Percentiles rank a stretch among this genome's conserved stretches.
Conservation (phyloP, 2,329 filamentous ascomycete species). For the Aspergillus pseudoglaucus region DNA sequence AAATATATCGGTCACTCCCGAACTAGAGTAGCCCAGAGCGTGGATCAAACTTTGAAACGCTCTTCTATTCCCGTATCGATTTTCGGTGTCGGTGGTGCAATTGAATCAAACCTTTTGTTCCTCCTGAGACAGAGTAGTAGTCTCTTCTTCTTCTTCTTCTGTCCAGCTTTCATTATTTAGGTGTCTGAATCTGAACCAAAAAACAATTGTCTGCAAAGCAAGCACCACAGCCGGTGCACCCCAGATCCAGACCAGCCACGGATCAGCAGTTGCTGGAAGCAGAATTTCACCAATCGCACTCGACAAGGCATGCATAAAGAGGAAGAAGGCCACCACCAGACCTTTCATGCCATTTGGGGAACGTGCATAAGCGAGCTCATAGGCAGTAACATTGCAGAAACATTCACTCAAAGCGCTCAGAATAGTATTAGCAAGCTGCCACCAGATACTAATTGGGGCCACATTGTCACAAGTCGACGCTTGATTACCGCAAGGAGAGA, state of each 20-base stretch:
- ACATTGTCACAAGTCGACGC: slow-evolving; percentile 35
- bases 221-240: slow-evolving; percentile 46
- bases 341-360: slow-evolving; percentile 39
- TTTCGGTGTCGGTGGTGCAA: too few species aligned
- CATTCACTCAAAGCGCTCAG: slow-evolving; percentile 34
- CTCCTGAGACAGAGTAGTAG: too few species aligned
- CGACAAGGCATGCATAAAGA: slow-evolving; percentile 36
- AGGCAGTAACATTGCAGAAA: slow-evolving; percentile 41
- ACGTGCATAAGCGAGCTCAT: slow-evolving; percentile 41
- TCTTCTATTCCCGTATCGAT: too few species aligned
- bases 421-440: slow-evolving; percentile 35
- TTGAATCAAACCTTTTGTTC: too few species aligned
- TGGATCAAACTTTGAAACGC: too few species aligned
- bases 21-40: too few species aligned
- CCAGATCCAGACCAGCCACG: slow-evolving; percentile 45
- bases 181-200: slow-evolving; percentile 42
- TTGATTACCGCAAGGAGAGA: slow-evolving; percentile 38
- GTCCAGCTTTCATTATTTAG: slow-evolving; percentile 38
- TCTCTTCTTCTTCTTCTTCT: too few species aligned
- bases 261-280: slow-evolving; percentile 41
- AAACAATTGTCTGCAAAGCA: slow-evolving; percentile 42
- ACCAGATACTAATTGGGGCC: slow-evolving; percentile 39
- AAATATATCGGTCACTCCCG: too few species aligned
- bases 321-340: slow-evolving; percentile 36
- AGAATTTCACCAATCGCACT: slow-evolving; percentile 38